Evolutionary conservation across 495 filamentous ascomycete genomes (phyloP), one percentile per base, ranked within the genome.

Genomic region (Cetradonia linearis): DNA sequence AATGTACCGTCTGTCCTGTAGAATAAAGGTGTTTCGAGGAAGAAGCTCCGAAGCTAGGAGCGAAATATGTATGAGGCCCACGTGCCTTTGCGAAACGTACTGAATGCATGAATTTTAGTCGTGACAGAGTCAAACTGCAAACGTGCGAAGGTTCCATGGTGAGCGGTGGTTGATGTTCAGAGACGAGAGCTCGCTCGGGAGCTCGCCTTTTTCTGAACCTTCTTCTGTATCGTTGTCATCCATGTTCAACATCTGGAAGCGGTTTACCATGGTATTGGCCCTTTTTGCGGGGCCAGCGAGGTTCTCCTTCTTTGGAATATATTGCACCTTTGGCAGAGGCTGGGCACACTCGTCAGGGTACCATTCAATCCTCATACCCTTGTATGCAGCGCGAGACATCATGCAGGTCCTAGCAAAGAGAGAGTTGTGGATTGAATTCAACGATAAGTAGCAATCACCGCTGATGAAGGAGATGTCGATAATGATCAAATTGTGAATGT

Each of bases 401-500:
- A 94, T 85, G 71, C 88, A 93, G 7, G 81, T 86, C 14, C 82
- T 77, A 14, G 88, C 87, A 67, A 85, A 87, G 25, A 88, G 76
- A 0, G 87, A 85, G 62, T 86, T 85, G 70, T 87, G 81, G 7
- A 95, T 79, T 1, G 87, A 90, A 69, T 92, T 94, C 10, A 85
- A 84, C 54, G 82, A 83, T 55, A 93, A 78, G 70, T 81, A 78
- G 42, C 78, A 84, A 67, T 81, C 81, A 28, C 75, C 77, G 23
- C 74, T 67, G 47, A 70, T 69, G 69, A 86, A 85, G 37, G 73
- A 73, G 25, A 92, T 73, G 59, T 80, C 80, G 68, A 91, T 78
- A 16, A 95, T 77, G 33, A 85, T 76, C 11, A 92, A 74, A 65
- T 88, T 88, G 69, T 91, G 81, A 63, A 94, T 91, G 67, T 93